Conservation (phyloP, 2,329 filamentous ascomycete genomes). For the Arthrobotrys megalospora region DNA sequence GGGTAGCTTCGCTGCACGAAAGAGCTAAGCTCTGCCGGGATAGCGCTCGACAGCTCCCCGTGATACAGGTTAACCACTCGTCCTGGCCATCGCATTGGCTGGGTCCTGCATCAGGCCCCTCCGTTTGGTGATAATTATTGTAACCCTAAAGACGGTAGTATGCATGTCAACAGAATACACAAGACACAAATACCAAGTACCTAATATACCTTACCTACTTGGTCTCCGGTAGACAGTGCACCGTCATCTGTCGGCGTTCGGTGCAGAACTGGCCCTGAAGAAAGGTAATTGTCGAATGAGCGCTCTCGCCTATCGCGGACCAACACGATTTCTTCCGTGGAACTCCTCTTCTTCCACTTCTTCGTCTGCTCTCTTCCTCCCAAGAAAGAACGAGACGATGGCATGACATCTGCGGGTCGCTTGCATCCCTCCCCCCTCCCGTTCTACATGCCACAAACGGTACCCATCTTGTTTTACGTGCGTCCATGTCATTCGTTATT, state of each 20-base stretch:
- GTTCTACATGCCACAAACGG: constrained; percentile 25
- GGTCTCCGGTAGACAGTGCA: too few species aligned
- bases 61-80: constrained; percentile 36
- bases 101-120: constrained; percentile 40
- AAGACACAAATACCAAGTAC: background rate
- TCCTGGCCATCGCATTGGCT: constrained; percentile 21
- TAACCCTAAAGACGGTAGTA: constrained; percentile 54
- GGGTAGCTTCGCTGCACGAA: constrained; percentile 1
- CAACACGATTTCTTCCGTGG: constrained; percentile 54
- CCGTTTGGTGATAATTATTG: constrained; percentile 20
- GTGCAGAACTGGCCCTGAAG: too few species aligned
- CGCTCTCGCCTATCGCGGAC: constrained; percentile 57
- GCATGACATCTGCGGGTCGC: constrained; percentile 37
- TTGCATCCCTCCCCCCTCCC: constrained; percentile 21
- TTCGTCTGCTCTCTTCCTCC: background rate
- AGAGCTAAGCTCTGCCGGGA: constrained; percentile 57
- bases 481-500: constrained; percentile 56
- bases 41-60: constrained; percentile 27
- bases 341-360: constrained; percentile 51
- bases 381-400: constrained; percentile 9
- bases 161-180: constrained; percentile 1
- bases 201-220: background rate
- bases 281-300: constrained; percentile 7
- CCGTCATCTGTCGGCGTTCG: background rate
- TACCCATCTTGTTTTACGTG: constrained; percentile 41